These are phyloP conservation scores for Pythium inflatum DNA, from an alignment of 352 stramenopile species.

Conservation along the genomic window DNA sequence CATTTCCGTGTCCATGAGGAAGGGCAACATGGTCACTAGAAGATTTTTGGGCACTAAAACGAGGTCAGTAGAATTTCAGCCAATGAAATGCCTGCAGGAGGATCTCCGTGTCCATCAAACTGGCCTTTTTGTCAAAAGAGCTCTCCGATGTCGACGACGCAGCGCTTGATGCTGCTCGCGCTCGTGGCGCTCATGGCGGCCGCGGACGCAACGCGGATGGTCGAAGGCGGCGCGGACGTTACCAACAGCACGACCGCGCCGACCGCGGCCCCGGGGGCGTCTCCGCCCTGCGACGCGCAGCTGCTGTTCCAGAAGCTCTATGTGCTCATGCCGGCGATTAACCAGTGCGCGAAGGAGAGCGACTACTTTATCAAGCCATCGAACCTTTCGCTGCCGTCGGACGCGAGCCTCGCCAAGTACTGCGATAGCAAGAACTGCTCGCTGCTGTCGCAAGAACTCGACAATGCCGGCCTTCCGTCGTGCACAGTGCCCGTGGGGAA, in stretches of 20 bases:
- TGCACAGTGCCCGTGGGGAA: constrained; percentile 38
- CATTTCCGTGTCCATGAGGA: not conserved
- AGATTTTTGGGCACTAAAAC: not conserved
- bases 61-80: constrained; percentile 1
- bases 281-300: constrained; percentile 37
- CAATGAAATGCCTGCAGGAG: constrained; percentile 10
- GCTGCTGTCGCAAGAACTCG: constrained; percentile 39
- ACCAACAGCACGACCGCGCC: constrained; percentile 12
- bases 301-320: constrained; percentile 55
- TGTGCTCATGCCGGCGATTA: constrained; percentile 53
- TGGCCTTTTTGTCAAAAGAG: constrained; percentile 10
- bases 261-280: not conserved
- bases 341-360: constrained; percentile 44
- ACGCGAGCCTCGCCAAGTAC: constrained; percentile 37
- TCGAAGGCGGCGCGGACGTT: not conserved
- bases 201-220: no score
- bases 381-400: constrained; percentile 32
- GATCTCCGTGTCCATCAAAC: not conserved
- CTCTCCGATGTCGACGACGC: not conserved
- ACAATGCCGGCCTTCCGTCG: constrained; percentile 42
- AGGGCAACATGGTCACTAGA: constrained; percentile 17
- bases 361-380: constrained; percentile 42
- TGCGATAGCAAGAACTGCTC: constrained; percentile 45
- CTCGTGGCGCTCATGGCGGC: no score
- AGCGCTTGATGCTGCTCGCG: no score